Conservation (phyloP, 2,329 filamentous ascomycete species). For the Ophiognomonia clavigignenti-juglandacearum region DNA sequence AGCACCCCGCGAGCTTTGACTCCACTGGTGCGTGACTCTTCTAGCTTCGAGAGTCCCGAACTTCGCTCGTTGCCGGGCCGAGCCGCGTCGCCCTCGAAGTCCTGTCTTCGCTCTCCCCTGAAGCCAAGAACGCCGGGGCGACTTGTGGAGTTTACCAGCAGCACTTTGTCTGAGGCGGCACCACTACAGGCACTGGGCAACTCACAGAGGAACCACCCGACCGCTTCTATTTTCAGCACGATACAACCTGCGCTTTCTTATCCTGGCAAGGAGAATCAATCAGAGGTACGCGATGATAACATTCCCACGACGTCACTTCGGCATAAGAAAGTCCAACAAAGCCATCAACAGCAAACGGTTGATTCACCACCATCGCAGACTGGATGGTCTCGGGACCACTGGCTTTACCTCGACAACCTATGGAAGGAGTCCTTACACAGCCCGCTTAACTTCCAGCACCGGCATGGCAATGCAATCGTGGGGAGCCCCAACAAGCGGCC, state of each 20-base stretch:
- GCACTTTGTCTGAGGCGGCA: constrained; percentile 40
- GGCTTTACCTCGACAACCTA: constrained; percentile 47
- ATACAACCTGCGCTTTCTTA: neutral
- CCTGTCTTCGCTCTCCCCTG: constrained; percentile 50
- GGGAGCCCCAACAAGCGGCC: constrained; percentile 18
- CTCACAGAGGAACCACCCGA: neutral
- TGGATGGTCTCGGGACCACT: constrained; percentile 47
- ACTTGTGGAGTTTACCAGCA: constrained; percentile 54
- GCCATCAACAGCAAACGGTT: constrained; percentile 1
- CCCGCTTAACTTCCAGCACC: constrained; percentile 32
- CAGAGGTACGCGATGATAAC: neutral
- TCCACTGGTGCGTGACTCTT: constrained; percentile 23
- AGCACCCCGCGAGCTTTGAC: constrained; percentile 5
- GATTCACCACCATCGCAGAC: constrained; percentile 32
- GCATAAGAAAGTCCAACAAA: neutral
- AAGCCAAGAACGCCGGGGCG: constrained; percentile 55
- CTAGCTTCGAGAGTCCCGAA: constrained; percentile 32
- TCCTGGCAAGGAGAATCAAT: constrained; percentile 2
- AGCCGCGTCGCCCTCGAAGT: constrained; percentile 52
- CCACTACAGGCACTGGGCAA: constrained; percentile 30
- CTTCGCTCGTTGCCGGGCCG: constrained; percentile 45
- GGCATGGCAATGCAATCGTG: constrained; percentile 19
- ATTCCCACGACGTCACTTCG: neutral
- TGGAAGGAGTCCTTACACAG: constrained; percentile 43
- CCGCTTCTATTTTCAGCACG: neutral